phyloP scores from a whole-genome alignment of 208 protist genomes.

The Wallacemonas sp. region DNA sequence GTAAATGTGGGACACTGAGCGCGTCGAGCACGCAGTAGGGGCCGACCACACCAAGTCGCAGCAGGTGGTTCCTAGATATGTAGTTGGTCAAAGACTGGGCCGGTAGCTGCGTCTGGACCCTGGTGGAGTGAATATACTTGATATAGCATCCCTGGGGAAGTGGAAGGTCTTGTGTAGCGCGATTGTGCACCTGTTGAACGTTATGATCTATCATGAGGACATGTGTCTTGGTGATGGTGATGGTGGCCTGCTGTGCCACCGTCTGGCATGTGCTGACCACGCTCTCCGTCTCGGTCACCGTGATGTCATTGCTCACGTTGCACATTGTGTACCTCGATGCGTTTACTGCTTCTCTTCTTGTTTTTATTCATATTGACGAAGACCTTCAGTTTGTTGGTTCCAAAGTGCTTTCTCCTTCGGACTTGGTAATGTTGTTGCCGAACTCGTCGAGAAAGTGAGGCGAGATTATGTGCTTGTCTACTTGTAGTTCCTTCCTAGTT shows the following conservation, averaged over 20 bases:
- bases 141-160: background rate
- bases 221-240: background rate
- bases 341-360: too few relatives aligned
- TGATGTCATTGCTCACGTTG: too few relatives aligned
- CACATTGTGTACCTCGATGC: too few relatives aligned
- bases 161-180: background rate
- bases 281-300: background rate
- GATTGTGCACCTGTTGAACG: background rate
- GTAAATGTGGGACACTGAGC: background rate
- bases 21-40: background rate
- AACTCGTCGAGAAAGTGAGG: background rate
- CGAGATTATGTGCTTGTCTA: background rate
- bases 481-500: background rate
- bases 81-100: constrained; percentile 4
- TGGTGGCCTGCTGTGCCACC: background rate
- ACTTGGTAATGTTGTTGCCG: background rate
- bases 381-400: background rate
- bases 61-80: background rate
- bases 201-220: background rate
- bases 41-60: background rate
- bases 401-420: background rate
- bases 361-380: too few relatives aligned
- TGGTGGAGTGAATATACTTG: background rate
- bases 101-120: background rate
- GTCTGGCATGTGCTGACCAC: background rate